Evolutionary conservation across 768 basidiomycete genomes (phyloP).

Genomic region (Boletus rubropictus): DNA sequence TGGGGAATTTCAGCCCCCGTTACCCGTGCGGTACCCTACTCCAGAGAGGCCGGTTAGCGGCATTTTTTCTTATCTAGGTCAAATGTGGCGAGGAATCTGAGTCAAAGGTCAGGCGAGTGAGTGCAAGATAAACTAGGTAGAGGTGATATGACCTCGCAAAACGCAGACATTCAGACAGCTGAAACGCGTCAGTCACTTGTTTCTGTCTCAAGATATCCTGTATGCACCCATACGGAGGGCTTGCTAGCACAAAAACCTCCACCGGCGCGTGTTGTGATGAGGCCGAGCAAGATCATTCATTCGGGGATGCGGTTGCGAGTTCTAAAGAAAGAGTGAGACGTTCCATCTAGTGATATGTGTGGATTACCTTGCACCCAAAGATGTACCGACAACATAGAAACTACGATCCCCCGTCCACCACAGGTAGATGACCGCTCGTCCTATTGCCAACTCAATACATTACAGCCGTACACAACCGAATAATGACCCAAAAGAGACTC

Average conservation of each 20-base stretch:
- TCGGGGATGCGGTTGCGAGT: too few species aligned
- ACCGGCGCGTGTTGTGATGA: too few species aligned
- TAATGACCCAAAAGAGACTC: slow-evolving; percentile 65
- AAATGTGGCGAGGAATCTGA: slow-evolving; percentile 31
- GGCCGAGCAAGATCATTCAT: too few species aligned
- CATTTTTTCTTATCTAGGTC: slow-evolving; percentile 40
- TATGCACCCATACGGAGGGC: slow-evolving; percentile 47
- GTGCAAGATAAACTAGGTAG: not conserved
- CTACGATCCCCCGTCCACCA: slow-evolving; percentile 61
- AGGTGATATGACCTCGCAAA: slow-evolving; percentile 30
- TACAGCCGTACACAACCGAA: slow-evolving; percentile 41
- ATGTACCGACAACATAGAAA: slow-evolving; percentile 63
- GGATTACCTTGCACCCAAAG: too few species aligned
- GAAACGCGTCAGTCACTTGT: not conserved
- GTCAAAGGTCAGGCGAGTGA: slow-evolving; percentile 3
- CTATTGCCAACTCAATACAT: slow-evolving; percentile 32
- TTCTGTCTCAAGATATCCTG: not conserved
- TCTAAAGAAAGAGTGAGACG: too few species aligned
- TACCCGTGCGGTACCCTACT: too few species aligned
- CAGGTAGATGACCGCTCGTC: slow-evolving; percentile 62
- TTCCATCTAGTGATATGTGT: too few species aligned
- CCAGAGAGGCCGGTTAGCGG: too few species aligned
- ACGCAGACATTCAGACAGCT: slow-evolving; percentile 38
- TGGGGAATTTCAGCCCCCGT: slow-evolving; percentile 43
- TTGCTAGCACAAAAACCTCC: too few species aligned